Percentiles rank a stretch among this genome's conserved stretches.
Conservation (phyloP, 208 protist species). For the Blastocrithidia nonstop region DNA sequence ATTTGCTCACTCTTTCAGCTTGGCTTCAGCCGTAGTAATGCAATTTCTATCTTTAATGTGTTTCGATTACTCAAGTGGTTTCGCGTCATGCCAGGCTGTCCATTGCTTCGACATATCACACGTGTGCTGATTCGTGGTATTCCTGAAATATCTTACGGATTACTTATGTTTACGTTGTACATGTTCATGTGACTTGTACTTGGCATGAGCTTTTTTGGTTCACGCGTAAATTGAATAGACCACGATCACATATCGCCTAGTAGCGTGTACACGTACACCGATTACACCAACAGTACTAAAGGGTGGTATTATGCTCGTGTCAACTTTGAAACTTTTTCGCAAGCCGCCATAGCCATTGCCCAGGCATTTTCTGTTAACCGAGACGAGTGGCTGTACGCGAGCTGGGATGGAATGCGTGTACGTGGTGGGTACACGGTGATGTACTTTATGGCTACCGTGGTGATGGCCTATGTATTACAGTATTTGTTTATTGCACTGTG, state of each 20-base stretch:
- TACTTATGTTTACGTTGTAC: slow-evolving; percentile 80
- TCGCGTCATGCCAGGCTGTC: slow-evolving; percentile 25
- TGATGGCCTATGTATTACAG: slow-evolving; percentile 65
- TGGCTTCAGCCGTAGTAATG: slow-evolving; percentile 67
- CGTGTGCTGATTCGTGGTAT: slow-evolving; percentile 69
- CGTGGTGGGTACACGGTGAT: slow-evolving; percentile 68
- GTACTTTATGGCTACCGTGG: slow-evolving; percentile 73
- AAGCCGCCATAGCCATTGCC: slow-evolving; percentile 63
- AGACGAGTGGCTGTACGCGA: slow-evolving; percentile 76
- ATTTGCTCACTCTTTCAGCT: slow-evolving; percentile 80
- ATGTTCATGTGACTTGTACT: slow-evolving; percentile 86
- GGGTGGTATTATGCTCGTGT: slow-evolving; percentile 31
- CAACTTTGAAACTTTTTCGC: slow-evolving; percentile 69
- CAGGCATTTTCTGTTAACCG: slow-evolving; percentile 77
- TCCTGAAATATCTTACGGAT: slow-evolving; percentile 66
- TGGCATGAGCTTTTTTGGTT: slow-evolving; percentile 87
- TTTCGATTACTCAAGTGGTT: slow-evolving; percentile 67
- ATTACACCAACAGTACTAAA: not conserved
- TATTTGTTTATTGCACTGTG: slow-evolving; percentile 81
- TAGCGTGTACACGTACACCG: slow-evolving; percentile 9
- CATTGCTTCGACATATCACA: slow-evolving; percentile 46
- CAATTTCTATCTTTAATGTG: slow-evolving; percentile 80
- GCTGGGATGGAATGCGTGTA: slow-evolving; percentile 70
- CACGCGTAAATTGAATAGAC: slow-evolving; percentile 37
- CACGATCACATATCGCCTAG: too few relatives aligned